Conservation (phyloP, 2,329 filamentous ascomycete species). For the Fusarium sp. region DNA sequence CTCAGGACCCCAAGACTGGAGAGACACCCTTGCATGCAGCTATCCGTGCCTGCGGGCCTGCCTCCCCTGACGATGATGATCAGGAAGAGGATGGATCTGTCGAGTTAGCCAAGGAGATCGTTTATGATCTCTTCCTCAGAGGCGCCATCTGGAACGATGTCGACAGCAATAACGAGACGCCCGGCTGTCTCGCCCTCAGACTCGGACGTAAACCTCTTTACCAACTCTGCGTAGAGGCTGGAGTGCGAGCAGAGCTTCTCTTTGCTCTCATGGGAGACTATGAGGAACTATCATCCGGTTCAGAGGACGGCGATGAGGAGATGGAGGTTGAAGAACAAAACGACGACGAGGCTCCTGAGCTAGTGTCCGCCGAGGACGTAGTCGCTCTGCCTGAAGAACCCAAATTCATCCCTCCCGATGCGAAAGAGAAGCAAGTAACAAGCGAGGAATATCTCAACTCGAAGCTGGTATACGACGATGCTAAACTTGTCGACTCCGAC, state of each 20-base stretch:
- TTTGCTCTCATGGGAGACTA: conserved; percentile 87
- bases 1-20: conserved; percentile 86
- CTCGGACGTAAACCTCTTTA: conserved; percentile 80
- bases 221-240: conserved; percentile 86
- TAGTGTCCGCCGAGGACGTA: conserved; percentile 46
- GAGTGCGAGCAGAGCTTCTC: conserved; percentile 89
- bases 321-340: conserved; percentile 61
- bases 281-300: conserved; percentile 74
- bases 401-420: conserved; percentile 53
- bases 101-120: conserved; percentile 73
- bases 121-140: conserved; percentile 83
- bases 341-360: conserved; percentile 54
- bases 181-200: conserved; percentile 83
- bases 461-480: conserved; percentile 71
- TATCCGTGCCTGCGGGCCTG: conserved; percentile 77
- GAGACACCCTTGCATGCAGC: conserved; percentile 91
- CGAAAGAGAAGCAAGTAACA: conserved; percentile 64
- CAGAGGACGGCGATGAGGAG: conserved; percentile 63
- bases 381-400: conserved; percentile 50
- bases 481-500: conserved; percentile 78
- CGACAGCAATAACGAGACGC: conserved; percentile 87
- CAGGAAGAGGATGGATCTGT: conserved; percentile 60
- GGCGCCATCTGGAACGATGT: conserved; percentile 99
- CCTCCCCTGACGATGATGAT: conserved; percentile 47
- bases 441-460: conserved; percentile 78